Evolutionary conservation across 2,329 filamentous ascomycete species (phyloP), one percentile per base, ranked within the genome.

Genomic region (Verticillium dahliae): DNA sequence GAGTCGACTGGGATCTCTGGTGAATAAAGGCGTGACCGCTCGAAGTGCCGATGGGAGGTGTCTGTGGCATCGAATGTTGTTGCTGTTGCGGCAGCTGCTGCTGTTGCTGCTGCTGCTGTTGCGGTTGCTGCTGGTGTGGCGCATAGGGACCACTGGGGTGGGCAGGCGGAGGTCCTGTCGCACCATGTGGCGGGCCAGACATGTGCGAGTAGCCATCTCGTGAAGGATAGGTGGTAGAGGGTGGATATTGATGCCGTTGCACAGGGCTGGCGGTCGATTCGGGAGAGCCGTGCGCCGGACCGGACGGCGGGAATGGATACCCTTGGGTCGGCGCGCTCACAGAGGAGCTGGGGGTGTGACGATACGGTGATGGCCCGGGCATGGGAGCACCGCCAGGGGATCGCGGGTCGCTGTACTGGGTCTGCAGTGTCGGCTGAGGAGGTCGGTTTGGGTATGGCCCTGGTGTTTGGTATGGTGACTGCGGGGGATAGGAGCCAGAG

Each of bases 1-100:
- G 82, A 6, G 80, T 75, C 27, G 85, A 88, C 61, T 82, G 82
- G 52, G 85, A 85, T 67, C 84, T 74, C 63, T 80, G 79, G 61
- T 81, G 74, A 5, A 71, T 59, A 56, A 72, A 73, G n/a, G 71
- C 63, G 50, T 71, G 71, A 4, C 68, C 72, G 52, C 74, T 74
- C 4, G 77, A 72, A 4, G 76, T 75, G n/a, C 72, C 75, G 31
- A 79, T 71, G 2, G 77, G 78, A 14, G 78, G 75, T 56, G 77
- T 79, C 64, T 79, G 78, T 41, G 78, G 81, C 64, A 79, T 66
- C 10, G 71, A 65, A 57, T 75, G 69, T 37, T 62, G 65, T 70
- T 62, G 67, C 33, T 67, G 67, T 11, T 68, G 68, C 60, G 74
- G 74, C 62, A 60, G 62, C 4, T 62, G 59, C 9, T 45, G 61